Base-by-base conservation (phyloP, 257 asterid genomes). In the Nicotiana benthamiana region DNA sequence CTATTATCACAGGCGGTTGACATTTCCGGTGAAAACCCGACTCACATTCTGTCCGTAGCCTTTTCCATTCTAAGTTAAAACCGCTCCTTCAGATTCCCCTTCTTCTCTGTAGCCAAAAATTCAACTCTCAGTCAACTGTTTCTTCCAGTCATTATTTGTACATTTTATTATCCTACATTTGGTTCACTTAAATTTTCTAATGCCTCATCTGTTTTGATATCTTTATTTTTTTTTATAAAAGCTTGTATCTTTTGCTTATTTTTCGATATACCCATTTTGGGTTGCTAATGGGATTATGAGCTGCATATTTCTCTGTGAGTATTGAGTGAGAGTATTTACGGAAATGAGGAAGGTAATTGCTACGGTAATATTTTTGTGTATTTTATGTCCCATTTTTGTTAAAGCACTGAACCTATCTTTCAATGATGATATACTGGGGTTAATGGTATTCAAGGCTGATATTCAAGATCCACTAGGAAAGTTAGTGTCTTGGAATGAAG, bases 381-480 rank as follows among this genome's bases (percentile, higher is more conserved):
- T 80, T 46, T 81, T 90, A 64, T 81, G 81, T 80, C 83, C 94
- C 87, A 46, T 87, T 87, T 16, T 68, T 81, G 74, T 74, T 53
- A 76, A 82, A 64, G 83, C 92, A 27, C 70, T 91, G 81, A 90
- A 81, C 85, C 95, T 98, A 61, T 92, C 97, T 43, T 75, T 96
- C 53, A 90, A 93, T 79, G 98, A 94, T 79, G 99, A 96, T 86
- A 95, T 94, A 83, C 85, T 96, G 86, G 99, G 99, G 16, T 83
- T 94, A 83, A 92, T 96, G 82, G 97, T 93, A 78, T 96, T 96
- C 87, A 96, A 92, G 83, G 95, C 97, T 24, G 98, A 96, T 72
- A 79, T 91, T 82, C 85, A 83, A 84, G 99, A 94, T 89, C 97
- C 97, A 48, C 87, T 84, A 17, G 97, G 94, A 20, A 94, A 91